Evolutionary conservation across 768 basidiomycete species (phyloP).

Genomic region (Atractiella rhizophila): DNA sequence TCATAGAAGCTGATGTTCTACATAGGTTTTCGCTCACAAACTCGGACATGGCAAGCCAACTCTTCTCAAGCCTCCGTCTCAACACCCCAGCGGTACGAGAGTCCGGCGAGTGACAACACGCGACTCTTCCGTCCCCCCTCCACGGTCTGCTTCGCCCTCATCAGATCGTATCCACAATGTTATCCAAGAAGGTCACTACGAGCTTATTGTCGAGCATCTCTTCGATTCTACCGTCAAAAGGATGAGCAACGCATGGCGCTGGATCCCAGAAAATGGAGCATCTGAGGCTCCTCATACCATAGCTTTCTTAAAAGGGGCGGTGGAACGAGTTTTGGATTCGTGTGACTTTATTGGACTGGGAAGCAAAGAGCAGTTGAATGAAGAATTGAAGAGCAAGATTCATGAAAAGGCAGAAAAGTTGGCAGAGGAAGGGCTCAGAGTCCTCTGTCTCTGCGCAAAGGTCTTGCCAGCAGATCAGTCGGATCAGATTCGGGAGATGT

Average conservation of each 20-base stretch:
- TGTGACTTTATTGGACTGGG: constrained; percentile 20
- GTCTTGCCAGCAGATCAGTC: constrained; percentile 6
- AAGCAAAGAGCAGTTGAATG: not conserved
- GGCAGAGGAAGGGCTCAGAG: constrained; percentile 22
- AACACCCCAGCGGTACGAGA: constrained; percentile 10
- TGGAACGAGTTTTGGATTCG: constrained; percentile 27
- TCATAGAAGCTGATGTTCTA: not conserved
- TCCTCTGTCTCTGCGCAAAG: constrained; percentile 19
- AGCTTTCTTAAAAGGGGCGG: constrained; percentile 19
- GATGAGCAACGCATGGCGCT: constrained; percentile 20
- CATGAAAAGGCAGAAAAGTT: constrained; percentile 13
- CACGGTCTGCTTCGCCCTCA: not conserved
- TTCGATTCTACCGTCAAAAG: constrained; percentile 28
- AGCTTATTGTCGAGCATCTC: constrained; percentile 24
- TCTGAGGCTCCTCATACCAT: constrained; percentile 4
- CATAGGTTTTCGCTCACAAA: constrained; percentile 20
- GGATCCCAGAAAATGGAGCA: constrained; percentile 7
- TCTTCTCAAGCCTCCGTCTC: constrained; percentile 17
- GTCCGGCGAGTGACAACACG: not conserved
- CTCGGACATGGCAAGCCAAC: constrained; percentile 22
- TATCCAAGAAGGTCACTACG: constrained; percentile 17
- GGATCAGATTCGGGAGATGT: constrained; percentile 12
- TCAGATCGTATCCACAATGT: not conserved
- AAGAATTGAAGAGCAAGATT: not conserved
- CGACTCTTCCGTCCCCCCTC: not conserved